These are phyloP conservation scores for Maudiozyma turicensis DNA, from an alignment of 805 yeast genomes.

Conservation along the genomic window DNA sequence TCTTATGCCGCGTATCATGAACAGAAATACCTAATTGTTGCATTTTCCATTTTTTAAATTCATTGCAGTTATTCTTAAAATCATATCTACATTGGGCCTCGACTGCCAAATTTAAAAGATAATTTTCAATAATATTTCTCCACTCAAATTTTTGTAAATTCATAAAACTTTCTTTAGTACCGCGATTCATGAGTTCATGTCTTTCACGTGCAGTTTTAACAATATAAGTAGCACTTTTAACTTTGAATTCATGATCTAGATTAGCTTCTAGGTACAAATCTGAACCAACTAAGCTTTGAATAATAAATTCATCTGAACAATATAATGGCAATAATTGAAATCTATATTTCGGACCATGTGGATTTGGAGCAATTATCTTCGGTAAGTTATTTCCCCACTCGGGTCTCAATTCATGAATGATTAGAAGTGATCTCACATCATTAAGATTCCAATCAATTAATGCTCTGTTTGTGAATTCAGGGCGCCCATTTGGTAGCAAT, in stretches of 20 bases:
- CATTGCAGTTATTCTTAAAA: conserved; percentile 31
- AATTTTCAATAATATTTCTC: conserved; percentile 62
- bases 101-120: conserved; percentile 46
- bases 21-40: neutral
- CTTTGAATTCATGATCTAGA: conserved; percentile 39
- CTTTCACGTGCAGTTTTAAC: conserved; percentile 42
- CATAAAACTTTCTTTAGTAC: conserved; percentile 6
- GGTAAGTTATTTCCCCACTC: conserved; percentile 47
- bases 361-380: conserved; percentile 13
- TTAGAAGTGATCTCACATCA: conserved; percentile 50
- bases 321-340: conserved; percentile 37
- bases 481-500: conserved; percentile 42
- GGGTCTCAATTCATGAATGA: conserved; percentile 36
- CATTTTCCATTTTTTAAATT: conserved; percentile 32
- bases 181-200: conserved; percentile 22
- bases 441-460: conserved; percentile 57
- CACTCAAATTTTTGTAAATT: conserved; percentile 42
- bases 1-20: conserved; percentile 1
- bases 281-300: conserved; percentile 38
- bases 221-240: conserved; percentile 48
- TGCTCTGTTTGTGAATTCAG: conserved; percentile 46
- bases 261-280: conserved; percentile 42
- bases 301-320: conserved; percentile 37
- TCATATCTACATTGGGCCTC: conserved; percentile 59
- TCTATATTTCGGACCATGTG: neutral